Evolutionary conservation across 2,329 filamentous ascomycete genomes (phyloP), one percentile per base, ranked within the genome.

Genomic region (Dendrostoma leiphaemia): DNA sequence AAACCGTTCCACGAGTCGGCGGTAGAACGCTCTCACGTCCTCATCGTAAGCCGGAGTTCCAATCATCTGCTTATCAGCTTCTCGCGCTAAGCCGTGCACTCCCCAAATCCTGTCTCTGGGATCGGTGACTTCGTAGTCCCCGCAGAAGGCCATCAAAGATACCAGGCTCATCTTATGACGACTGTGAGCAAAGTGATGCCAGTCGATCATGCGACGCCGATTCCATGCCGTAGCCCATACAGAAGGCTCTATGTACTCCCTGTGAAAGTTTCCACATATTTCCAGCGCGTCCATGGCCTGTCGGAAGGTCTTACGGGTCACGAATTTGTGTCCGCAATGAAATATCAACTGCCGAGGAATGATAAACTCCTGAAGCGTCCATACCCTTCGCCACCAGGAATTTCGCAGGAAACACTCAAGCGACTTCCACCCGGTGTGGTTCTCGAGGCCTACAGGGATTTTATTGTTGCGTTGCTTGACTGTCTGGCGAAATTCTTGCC

Each of bases 281-380:
- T 54, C 52, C 5, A 54, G 38, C 13, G 47, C 31, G 12, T 51
- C 31, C 21, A 51, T 29, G 1, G 31, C 52, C 23, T 35, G 49
- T 19, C 52, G 47, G n/a, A 54, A 54, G 19, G n/a, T 19, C 0
- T 12, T 12, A 7, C 52, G 46, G 8, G 32, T 28, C 24, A 54
- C n/a, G 15, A 40, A 51, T 3, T 34, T 43, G 19, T 38, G 12
- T 15, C 52, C 52, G 19, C 52, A 54, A 17, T 54, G 50, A 23
- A 54, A 54, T 3, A n/a, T 45, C 26, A 54, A 21, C 3, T 46
- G 15, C n/a, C 34, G 41, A 10, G 52, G 38, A 3, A 54, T 19
- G 13, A 54, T 38, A n/a, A 46, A 54, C 17, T 54, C 52, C 40
- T 54, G 52, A 6, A 54, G 41, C n/a, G 52, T 54, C 52, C 52